Evolutionary conservation across 2,329 filamentous ascomycete genomes (phyloP).

Genomic region (Paecilomyces dactylethromorphus): DNA sequence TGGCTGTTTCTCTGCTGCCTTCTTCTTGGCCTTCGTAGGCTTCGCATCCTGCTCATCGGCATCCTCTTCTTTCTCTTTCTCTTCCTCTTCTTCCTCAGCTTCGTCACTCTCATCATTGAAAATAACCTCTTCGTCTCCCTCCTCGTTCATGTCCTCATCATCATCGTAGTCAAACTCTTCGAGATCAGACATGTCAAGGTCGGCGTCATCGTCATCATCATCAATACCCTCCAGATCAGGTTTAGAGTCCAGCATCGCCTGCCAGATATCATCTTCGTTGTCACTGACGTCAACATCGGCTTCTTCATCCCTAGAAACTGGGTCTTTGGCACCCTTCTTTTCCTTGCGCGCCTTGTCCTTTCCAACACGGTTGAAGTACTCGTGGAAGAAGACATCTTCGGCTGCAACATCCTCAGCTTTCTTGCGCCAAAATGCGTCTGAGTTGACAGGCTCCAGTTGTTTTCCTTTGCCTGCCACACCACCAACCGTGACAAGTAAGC

Average conservation of each 20-base stretch:
- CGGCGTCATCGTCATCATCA: conserved; percentile 52
- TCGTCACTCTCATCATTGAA: conserved; percentile 43
- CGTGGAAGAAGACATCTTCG: conserved; percentile 97
- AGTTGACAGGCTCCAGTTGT: conserved; percentile 67
- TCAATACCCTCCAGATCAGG: conserved; percentile 66
- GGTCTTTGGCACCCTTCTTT: conserved; percentile 45
- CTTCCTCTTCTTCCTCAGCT: conserved; percentile 42
- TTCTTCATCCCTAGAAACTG: conserved; percentile 33
- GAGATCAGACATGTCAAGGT: conserved; percentile 50
- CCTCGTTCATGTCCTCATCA: conserved; percentile 35
- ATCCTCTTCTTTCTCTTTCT: conserved; percentile 42
- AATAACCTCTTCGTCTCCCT: conserved; percentile 38
- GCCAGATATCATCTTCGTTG: conserved; percentile 79
- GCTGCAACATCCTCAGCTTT: conserved; percentile 79
- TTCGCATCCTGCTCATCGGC: conserved; percentile 27
- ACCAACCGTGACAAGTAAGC: conserved; percentile 52
- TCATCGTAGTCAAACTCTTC: conserved; percentile 48
- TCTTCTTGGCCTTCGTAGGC: conserved; percentile 25
- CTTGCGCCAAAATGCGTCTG: conserved; percentile 84
- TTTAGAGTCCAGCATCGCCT: conserved; percentile 74
- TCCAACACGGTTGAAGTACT: conserved; percentile 77
- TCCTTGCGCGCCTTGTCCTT: conserved; percentile 56
- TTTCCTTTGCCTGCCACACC: conserved; percentile 42
- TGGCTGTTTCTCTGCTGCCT: conserved; percentile 12
- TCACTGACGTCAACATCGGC: conserved; percentile 49